Evolutionary conservation across 2,329 filamentous ascomycete species (phyloP).

Genomic region (Colletotrichum graminicola): DNA sequence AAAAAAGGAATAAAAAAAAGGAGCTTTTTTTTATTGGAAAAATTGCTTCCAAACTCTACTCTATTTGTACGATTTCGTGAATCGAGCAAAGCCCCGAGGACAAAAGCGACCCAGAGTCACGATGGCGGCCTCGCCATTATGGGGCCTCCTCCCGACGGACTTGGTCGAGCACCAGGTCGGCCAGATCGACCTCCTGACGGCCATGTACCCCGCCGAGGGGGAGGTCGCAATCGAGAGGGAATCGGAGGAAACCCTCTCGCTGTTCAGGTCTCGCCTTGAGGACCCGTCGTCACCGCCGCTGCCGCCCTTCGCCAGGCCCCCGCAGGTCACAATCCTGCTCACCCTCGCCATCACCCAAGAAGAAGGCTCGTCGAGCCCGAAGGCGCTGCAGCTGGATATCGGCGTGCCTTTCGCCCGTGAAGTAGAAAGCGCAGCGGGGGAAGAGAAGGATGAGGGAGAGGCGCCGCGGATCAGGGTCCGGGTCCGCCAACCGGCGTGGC

Average conservation of each 20-base stretch:
- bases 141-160: conserved; percentile 53
- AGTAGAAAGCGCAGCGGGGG: conserved; percentile 42
- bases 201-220: conserved; percentile 62
- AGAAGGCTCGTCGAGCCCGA: conserved; percentile 13
- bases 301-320: background rate
- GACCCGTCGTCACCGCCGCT: background rate
- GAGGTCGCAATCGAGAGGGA: conserved; percentile 36
- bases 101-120: background rate
- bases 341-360: conserved; percentile 44
- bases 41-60: background rate
- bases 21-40: background rate
- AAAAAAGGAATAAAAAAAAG: background rate
- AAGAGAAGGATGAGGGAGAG: conserved; percentile 43
- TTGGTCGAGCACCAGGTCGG: conserved; percentile 61
- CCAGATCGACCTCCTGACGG: conserved; percentile 63
- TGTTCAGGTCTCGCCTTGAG: background rate
- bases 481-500: conserved; percentile 64
- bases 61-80: background rate
- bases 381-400: conserved; percentile 51
- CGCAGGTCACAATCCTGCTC: conserved; percentile 46
- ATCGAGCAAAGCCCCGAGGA: no score
- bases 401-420: conserved; percentile 49
- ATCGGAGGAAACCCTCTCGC: background rate
- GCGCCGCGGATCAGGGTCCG: conserved; percentile 57
- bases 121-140: conserved; percentile 30